These are phyloP conservation scores for Leccinellum rugosiceps DNA, from an alignment of 768 basidiomycete genomes.

Conservation along the genomic window DNA sequence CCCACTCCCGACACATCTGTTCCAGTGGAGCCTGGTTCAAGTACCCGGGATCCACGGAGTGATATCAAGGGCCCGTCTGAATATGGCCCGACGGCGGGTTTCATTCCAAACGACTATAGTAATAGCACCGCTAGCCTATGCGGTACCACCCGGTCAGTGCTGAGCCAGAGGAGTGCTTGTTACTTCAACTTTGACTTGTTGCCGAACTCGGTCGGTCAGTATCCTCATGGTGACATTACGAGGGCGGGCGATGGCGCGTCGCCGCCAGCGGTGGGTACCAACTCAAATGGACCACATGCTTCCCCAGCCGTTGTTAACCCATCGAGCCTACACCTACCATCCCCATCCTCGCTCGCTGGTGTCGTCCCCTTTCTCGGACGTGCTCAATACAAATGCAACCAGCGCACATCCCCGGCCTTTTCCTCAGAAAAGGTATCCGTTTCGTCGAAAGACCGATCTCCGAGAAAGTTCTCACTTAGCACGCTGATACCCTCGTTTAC, in stretches of 20 bases:
- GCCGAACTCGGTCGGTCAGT: conserved; percentile 2
- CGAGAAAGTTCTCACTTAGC: conserved; percentile 5
- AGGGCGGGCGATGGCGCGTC: background rate
- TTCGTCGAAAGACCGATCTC: background rate
- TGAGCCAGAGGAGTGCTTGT: conserved; percentile 14
- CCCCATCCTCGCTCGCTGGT: conserved; percentile 1
- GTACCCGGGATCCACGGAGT: conserved; percentile 1
- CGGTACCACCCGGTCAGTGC: conserved; percentile 9
- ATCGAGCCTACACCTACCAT: background rate
- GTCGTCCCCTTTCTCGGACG: conserved; percentile 18
- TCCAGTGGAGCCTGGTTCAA: background rate
- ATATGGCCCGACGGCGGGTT: conserved; percentile 30
- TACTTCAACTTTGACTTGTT: conserved; percentile 31
- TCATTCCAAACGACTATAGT: conserved; percentile 21
- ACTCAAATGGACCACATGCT: background rate
- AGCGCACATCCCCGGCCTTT: conserved; percentile 1
- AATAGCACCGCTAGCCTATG: conserved; percentile 7
- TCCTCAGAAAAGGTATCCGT: background rate
- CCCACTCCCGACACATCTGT: background rate
- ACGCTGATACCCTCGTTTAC: conserved; percentile 30
- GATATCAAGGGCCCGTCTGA: background rate
- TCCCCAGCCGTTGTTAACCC: background rate
- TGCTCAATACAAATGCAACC: conserved; percentile 30
- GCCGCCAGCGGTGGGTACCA: no score
- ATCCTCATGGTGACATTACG: background rate